These are phyloP conservation scores for Vigna mungo DNA, from an alignment of 306 rosid genomes.

Conservation along the genomic window DNA sequence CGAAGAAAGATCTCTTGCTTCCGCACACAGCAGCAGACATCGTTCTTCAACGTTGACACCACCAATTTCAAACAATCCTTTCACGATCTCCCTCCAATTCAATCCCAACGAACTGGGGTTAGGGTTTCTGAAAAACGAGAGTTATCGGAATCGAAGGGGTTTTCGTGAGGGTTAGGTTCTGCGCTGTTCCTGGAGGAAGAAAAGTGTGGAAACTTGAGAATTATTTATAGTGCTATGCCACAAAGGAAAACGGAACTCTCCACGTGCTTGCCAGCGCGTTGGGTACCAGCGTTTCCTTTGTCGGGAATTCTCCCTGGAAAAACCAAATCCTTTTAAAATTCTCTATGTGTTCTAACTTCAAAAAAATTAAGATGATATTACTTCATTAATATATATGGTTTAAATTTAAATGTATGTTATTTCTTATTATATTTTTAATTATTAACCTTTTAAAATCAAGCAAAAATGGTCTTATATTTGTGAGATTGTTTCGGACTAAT, in stretches of 20 bases:
- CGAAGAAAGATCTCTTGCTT: constrained; percentile 95
- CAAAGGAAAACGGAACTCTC: constrained; percentile 2
- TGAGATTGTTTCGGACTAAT: too few species aligned
- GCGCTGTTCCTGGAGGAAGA: not conserved
- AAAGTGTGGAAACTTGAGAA: not conserved
- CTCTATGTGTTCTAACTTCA: too few species aligned
- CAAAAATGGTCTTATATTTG: too few species aligned
- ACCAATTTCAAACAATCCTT: constrained; percentile 8
- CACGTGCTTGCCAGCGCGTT: constrained; percentile 43
- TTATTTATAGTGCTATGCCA: constrained; percentile 33
- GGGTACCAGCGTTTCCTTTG: not conserved
- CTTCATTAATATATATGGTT: too few species aligned
- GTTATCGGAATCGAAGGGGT: constrained; percentile 4
- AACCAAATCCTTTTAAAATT: not conserved
- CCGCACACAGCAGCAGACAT: constrained; percentile 99
- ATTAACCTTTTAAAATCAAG: too few species aligned
- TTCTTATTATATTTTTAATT: too few species aligned
- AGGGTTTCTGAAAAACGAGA: constrained; percentile 1
- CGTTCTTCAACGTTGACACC: constrained; percentile 50
- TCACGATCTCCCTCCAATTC: constrained; percentile 24
- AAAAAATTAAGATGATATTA: too few species aligned
- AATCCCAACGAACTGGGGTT: constrained; percentile 4
- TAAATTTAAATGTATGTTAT: too few species aligned
- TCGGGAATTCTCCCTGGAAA: not conserved
- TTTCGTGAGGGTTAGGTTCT: constrained; percentile 52